phyloP scores from a whole-genome alignment of 2,329 filamentous ascomycete species.

The Fusarium coicis region DNA sequence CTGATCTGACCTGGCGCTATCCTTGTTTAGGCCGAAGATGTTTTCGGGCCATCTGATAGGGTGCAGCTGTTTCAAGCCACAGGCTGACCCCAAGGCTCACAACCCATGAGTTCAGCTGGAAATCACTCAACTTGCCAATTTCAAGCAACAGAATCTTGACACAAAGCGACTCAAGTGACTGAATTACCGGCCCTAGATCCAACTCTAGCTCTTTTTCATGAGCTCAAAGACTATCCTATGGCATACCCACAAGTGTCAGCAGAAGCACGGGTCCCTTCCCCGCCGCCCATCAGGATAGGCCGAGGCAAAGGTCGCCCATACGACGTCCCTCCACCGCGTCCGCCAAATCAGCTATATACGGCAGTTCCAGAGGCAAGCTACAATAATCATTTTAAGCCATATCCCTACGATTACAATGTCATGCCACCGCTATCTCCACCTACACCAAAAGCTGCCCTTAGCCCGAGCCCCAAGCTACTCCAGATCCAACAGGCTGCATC shows the following conservation, averaged over 20 bases:
- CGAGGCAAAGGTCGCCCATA: background rate
- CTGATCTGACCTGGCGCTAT: background rate
- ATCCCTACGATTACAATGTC: background rate
- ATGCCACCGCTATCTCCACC: background rate
- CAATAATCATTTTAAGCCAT: background rate
- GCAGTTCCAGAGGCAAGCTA: background rate
- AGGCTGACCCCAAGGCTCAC: background rate
- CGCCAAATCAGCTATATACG: background rate
- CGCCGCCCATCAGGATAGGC: background rate
- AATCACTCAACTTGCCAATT: background rate
- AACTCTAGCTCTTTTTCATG: too few relatives aligned
- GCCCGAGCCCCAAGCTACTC: background rate
- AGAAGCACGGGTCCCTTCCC: background rate
- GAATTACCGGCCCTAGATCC: too few relatives aligned
- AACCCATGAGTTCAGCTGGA: background rate
- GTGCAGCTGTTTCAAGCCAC: background rate
- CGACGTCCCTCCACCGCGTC: background rate
- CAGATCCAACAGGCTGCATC: background rate
- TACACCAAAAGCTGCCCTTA: background rate
- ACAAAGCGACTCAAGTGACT: too few relatives aligned
- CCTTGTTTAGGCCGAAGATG: background rate
- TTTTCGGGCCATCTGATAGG: background rate
- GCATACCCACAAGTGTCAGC: background rate
- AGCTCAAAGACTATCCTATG: background rate
- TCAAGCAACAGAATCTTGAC: accelerated